phyloP scores from a whole-genome alignment of 2,329 filamentous ascomycete genomes.

The Colletotrichum viniferum region DNA sequence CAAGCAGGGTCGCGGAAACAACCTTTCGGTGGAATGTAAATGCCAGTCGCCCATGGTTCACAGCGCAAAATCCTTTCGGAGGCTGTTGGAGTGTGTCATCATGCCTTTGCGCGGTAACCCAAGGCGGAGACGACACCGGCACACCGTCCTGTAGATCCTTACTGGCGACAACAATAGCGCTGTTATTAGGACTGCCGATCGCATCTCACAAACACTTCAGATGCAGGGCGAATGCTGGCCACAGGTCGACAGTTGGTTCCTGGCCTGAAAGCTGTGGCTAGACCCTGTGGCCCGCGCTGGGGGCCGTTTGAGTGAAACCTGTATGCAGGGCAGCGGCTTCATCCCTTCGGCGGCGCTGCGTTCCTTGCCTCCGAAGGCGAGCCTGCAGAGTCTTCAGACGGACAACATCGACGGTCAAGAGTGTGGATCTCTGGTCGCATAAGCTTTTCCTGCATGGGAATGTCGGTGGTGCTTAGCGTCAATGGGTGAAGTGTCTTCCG shows the following conservation, averaged over 20 bases:
- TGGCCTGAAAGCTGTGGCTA: not conserved
- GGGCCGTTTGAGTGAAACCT: not conserved
- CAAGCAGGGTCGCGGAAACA: not conserved
- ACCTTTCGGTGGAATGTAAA: not conserved
- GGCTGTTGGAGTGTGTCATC: not conserved
- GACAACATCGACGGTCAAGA: not conserved
- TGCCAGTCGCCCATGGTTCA: not conserved
- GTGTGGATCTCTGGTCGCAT: not conserved
- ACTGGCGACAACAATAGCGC: not conserved
- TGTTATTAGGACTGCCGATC: not conserved
- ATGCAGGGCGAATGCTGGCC: not conserved
- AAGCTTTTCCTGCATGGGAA: not conserved
- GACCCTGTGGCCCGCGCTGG: not conserved
- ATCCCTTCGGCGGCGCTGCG: not conserved
- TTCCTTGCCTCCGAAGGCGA: not conserved
- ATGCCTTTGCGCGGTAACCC: not conserved
- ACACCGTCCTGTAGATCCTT: constrained; percentile 8
- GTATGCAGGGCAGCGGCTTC: not conserved
- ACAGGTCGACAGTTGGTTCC: not conserved
- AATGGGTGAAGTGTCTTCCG: not conserved
- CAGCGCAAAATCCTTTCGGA: not conserved
- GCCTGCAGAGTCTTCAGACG: not conserved
- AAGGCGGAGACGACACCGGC: not conserved
- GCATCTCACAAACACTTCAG: not conserved
- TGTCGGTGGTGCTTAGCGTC: not conserved